Evolutionary conservation across 306 rosid species (phyloP), one percentile per base, ranked within the genome.

Genomic region (Macrotyloma uniflorum): DNA sequence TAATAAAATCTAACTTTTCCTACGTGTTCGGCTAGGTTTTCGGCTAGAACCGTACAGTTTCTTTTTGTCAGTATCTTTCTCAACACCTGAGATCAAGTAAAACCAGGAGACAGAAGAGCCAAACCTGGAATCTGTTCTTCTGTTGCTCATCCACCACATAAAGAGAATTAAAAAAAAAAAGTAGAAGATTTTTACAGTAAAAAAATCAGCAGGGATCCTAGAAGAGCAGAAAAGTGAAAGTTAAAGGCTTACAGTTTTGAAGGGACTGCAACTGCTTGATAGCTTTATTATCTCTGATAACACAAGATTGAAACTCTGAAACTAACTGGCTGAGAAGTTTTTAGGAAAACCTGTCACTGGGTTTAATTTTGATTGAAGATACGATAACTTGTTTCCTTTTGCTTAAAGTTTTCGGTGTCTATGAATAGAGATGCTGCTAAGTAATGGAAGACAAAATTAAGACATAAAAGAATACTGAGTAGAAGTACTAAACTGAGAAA

Each of bases 351-450:
- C 43, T 32, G 24, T 32, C 22, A 61, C 22, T 16, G 4, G 22
- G 12, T 30, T n/a, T n/a, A 12, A 49, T 47, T 70, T 70, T 69
- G 47, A 22, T 50, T 33, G 1, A 26, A 51, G 12, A 61, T 30
- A 26, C 26, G 13, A 15, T 15, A 15, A 19, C 8, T 35, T 40
- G 32, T 36, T 53, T 53, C 33, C 15, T 53, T 72, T 72, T 72
- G 64, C 20, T 71, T 50, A 7, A 32, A 71, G 64, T n/a, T 71
- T 71, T 32, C 47, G 10, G 9, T 43, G 70, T 70, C 15, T 54
- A 74, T 18, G 8, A 58, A 61, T 30, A 30, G n/a, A 61, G 67
- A 61, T 61, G 42, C 67, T 30, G 5, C 35, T 58, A 26, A 24
- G n/a, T n/a, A 26, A 6, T 26, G 4, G 4, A 54, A 20, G 22